Conservation (phyloP, 2,329 filamentous ascomycete genomes). For the Lasiodiplodia sp. region DNA sequence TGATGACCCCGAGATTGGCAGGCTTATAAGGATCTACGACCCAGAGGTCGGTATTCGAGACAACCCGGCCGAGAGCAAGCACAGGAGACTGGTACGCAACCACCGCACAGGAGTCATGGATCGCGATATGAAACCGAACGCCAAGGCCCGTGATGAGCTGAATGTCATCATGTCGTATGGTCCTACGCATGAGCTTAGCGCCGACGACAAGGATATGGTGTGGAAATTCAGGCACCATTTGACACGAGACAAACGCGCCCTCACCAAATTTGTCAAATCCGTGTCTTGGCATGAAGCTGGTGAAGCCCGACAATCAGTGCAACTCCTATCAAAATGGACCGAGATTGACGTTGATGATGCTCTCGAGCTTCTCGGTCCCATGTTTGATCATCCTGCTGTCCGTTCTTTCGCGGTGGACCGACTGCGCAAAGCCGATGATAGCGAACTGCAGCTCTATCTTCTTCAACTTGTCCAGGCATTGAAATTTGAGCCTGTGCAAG, state of each 20-base stretch:
- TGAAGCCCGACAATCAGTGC: constrained; percentile 87
- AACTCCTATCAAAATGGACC: constrained; percentile 90
- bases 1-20: constrained; percentile 60
- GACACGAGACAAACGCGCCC: constrained; percentile 81
- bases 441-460: constrained; percentile 89
- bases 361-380: constrained; percentile 89
- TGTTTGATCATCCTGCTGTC: constrained; percentile 86
- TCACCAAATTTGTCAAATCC: constrained; percentile 98
- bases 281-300: constrained; percentile 89
- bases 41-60: constrained; percentile 88
- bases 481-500: constrained; percentile 77
- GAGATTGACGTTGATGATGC: constrained; percentile 98
- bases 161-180: constrained; percentile 90
- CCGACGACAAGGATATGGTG: constrained; percentile 93
- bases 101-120: constrained; percentile 94
- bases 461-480: constrained; percentile 94
- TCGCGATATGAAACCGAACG: constrained; percentile 93
- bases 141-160: constrained; percentile 90
- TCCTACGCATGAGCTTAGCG: constrained; percentile 84
- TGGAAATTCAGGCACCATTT: constrained; percentile 98
- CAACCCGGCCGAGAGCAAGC: constrained; percentile 95
- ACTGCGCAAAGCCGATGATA: constrained; percentile 88
- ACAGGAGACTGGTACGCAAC: constrained; percentile 88
- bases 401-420: constrained; percentile 93
- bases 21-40: constrained; percentile 87